Conservation (phyloP, 2,329 filamentous ascomycete genomes). For the Aschersonia sp. region DNA sequence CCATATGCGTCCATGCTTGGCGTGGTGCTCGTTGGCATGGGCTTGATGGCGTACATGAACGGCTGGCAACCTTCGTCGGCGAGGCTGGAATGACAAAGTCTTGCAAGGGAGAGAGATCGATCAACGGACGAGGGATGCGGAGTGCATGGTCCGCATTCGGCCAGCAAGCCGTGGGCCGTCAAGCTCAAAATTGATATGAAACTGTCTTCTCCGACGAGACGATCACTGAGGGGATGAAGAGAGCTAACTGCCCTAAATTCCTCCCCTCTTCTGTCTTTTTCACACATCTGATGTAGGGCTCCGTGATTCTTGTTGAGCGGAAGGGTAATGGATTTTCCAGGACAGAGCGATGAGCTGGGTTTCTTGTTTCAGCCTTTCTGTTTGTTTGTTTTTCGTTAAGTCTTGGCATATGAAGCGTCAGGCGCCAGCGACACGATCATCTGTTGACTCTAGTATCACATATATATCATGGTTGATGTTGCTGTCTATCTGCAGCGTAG, state of each 20-base stretch:
- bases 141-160: not conserved
- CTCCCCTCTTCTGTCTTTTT: no score
- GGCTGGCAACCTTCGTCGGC: constrained; percentile 48
- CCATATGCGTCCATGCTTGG: constrained; percentile 74
- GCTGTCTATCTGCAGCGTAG: no score
- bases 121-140: no score
- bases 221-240: not conserved
- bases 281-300: no score
- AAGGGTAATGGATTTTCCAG: no score
- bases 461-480: not conserved
- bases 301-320: no score
- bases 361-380: no score
- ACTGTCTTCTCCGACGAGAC: not conserved
- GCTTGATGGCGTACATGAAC: constrained; percentile 76
- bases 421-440: not conserved
- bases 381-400: not conserved
- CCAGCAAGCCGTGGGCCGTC: not conserved
- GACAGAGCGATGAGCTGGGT: no score
- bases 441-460: not conserved
- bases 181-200: not conserved
- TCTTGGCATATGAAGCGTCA: not conserved
- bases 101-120: not conserved
- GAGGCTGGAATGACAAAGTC: constrained; percentile 15
- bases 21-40: constrained; percentile 68
- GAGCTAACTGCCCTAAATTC: no score